A percentile compares a stretch with the other conserved stretches of the same genome.
phyloP scores from a whole-genome alignment of 2,329 filamentous ascomycete genomes.

The Botrytis deweyae region DNA sequence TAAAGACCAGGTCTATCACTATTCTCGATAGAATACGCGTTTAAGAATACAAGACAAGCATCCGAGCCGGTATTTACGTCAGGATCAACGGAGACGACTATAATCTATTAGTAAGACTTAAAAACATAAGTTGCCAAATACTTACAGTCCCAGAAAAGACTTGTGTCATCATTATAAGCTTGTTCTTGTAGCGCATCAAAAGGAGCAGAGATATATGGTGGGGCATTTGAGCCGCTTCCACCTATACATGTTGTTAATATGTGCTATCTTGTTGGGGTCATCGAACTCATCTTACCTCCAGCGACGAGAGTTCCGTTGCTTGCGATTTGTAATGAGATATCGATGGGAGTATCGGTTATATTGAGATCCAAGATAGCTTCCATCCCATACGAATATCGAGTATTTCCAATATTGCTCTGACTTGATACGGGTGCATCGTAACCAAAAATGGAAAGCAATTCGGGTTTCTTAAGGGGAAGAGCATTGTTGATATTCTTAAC shows the following conservation, averaged over 20 bases:
- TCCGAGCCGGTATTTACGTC: background rate
- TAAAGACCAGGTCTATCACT: background rate
- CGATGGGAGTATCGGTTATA: background rate
- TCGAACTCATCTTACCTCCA: background rate
- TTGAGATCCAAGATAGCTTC: background rate
- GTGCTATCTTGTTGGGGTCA: background rate
- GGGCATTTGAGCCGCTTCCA: background rate
- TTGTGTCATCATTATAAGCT: background rate
- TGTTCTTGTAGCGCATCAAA: background rate
- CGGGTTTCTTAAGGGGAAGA: constrained; percentile 51
- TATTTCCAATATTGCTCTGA: background rate
- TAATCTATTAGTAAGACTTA: background rate
- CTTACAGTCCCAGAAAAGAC: background rate
- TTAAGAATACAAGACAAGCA: background rate
- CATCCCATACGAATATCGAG: background rate
- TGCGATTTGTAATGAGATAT: constrained; percentile 3
- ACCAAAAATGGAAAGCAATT: constrained; percentile 57
- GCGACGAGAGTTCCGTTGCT: background rate
- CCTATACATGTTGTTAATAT: background rate
- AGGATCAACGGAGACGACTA: background rate
- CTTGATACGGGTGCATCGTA: constrained; percentile 49
- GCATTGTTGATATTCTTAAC: constrained; percentile 59
- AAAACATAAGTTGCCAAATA: background rate
- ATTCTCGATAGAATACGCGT: background rate
- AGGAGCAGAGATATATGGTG: background rate